Base-by-base conservation (phyloP, 2,329 filamentous ascomycete species). In the Fusarium torulosum region DNA sequence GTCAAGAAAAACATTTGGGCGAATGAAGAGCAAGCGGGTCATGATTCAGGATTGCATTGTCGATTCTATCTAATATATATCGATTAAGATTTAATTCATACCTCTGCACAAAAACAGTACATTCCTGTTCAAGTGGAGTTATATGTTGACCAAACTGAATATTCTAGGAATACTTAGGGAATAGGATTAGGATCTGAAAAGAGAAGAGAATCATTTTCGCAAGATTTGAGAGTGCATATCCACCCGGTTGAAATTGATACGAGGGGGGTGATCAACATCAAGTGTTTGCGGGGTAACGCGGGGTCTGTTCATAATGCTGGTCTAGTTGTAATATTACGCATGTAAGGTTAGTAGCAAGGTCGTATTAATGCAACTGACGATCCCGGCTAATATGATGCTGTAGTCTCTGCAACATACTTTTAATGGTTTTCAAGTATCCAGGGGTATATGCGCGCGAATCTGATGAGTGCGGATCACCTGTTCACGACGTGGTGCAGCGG, bases 361-460 rank as follows among this genome's bases (percentile, higher is more conserved):
- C 11, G 27, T 29, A 29, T 29, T 11, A 54, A 38, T 31, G 31
- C 40, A 11, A 8, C 35, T 37, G 51, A 27, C 21, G 51, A 53
- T 53, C 51, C 51, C 51, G 51, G 51, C 5, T 53, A 46, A 46
- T 53, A 37, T 9, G 7, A n/a, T 2, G 9, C 8, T 37, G 2
- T 37, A 10, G 35, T 37, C 17, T n/a, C 10, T 51, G 25, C 15
- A 21, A 23, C 15, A 21, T 14, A 19, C 1, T 27, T 40, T 51
- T 31, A 5, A 14, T 13, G 8, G 10, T 17, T 27, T n/a, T n/a
- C 7, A 10, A n/a, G 15, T n/a, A 9, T 37, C 15, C 8, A 35
- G 33, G 7, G 35, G 7, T 9, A 6, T n/a, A 61, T 46, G 40
- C 58, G 58, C 56, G 11, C 56, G 40, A 61, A 61, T 61, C 46